phyloP scores from a whole-genome alignment of 306 rosid species.

The Alnus rubra region DNA sequence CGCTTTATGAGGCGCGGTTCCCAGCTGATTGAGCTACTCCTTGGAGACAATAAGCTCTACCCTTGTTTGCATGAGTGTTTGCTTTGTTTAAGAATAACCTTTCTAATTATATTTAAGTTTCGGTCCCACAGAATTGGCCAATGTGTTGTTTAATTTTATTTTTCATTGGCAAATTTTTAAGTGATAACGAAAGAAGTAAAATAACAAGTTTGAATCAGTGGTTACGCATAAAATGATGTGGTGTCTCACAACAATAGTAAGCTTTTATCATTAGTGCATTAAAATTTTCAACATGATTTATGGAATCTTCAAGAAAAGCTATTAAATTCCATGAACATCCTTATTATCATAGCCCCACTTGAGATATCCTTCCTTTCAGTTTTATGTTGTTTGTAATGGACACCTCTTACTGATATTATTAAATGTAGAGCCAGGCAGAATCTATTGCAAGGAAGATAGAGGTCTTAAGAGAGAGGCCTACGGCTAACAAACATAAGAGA shows the following conservation, averaged over 20 bases:
- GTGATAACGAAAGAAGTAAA: neutral
- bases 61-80: neutral
- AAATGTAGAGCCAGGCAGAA: constrained; percentile 63
- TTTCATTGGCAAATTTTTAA: neutral
- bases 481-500: constrained; percentile 30
- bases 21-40: too few species aligned
- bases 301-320: neutral
- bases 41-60: neutral
- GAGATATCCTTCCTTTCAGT: constrained; percentile 21
- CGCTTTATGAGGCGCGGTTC: too few species aligned
- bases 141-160: neutral
- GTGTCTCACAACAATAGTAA: neutral
- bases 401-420: constrained; percentile 36
- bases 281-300: neutral
- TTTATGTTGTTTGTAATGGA: constrained; percentile 19
- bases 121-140: neutral
- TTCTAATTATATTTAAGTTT: neutral
- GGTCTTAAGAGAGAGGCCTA: constrained; percentile 44
- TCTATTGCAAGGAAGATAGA: constrained; percentile 53
- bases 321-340: neutral
- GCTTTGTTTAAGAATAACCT: neutral
- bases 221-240: neutral
- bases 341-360: neutral
- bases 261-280: neutral
- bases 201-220: neutral